Evolutionary conservation across 768 basidiomycete genomes (phyloP).

Genomic region (Thelephora aurantiotincta): DNA sequence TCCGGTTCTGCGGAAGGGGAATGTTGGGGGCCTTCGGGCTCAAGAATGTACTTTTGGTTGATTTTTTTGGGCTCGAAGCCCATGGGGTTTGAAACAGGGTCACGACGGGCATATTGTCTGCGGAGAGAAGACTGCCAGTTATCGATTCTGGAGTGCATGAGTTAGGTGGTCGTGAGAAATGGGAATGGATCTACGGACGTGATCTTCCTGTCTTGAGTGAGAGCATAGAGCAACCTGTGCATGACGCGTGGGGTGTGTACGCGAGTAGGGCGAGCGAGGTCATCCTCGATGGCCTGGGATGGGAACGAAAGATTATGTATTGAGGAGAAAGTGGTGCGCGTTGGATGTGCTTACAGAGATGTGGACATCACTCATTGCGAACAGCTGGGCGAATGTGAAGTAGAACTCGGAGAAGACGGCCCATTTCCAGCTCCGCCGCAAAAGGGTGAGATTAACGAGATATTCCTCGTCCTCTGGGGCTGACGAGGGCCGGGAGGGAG

Average conservation of each 20-base stretch:
- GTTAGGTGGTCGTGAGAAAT: slow-evolving; percentile 9
- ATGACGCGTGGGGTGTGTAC: slow-evolving; percentile 58
- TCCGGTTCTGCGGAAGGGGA: neutral
- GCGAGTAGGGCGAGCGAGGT: slow-evolving; percentile 47
- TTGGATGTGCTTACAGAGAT: slow-evolving; percentile 32
- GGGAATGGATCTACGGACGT: slow-evolving; percentile 30
- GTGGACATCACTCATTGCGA: slow-evolving; percentile 59
- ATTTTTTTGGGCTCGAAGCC: slow-evolving; percentile 36
- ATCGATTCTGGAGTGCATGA: slow-evolving; percentile 32
- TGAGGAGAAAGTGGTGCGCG: neutral
- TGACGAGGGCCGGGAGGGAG: slow-evolving; percentile 5
- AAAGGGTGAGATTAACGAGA: slow-evolving; percentile 25
- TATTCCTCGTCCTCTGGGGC: slow-evolving; percentile 9
- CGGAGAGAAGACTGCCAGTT: slow-evolving; percentile 72
- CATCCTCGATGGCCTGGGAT: slow-evolving; percentile 63
- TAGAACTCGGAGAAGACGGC: slow-evolving; percentile 87
- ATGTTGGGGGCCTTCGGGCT: slow-evolving; percentile 10
- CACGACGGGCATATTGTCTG: slow-evolving; percentile 63
- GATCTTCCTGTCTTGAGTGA: slow-evolving; percentile 73
- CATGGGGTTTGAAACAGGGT: slow-evolving; percentile 58
- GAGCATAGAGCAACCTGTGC: slow-evolving; percentile 54
- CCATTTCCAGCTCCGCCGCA: slow-evolving; percentile 85
- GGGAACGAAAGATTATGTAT: slow-evolving; percentile 6
- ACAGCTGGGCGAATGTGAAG: slow-evolving; percentile 64
- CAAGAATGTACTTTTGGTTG: slow-evolving; percentile 10